Percentiles rank a stretch among this genome's conserved stretches.
Evolutionary conservation across 2,329 filamentous ascomycete species (phyloP).

Genomic region (Rhynchosporium agropyri): DNA sequence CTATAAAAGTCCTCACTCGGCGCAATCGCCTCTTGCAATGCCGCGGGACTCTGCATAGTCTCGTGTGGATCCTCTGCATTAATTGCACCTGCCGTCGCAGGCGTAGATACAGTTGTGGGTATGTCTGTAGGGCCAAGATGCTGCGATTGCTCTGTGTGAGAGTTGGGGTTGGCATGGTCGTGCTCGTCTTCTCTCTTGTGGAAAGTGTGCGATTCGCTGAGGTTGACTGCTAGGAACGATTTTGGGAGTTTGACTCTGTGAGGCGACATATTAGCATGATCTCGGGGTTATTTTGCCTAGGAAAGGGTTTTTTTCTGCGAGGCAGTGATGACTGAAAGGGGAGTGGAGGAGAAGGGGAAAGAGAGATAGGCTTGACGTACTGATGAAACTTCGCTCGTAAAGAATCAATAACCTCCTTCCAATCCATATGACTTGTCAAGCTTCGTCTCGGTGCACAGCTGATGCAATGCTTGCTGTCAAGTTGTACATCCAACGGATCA

Average conservation of each 20-base stretch:
- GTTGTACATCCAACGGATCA: slow-evolving; percentile 92
- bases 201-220: slow-evolving; percentile 43
- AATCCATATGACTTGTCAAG: slow-evolving; percentile 88
- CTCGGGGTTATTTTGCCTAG: background rate
- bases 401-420: slow-evolving; percentile 97
- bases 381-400: slow-evolving; percentile 93
- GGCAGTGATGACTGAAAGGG: background rate
- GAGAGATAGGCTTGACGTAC: slow-evolving; percentile 55
- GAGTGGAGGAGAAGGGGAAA: background rate
- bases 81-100: background rate
- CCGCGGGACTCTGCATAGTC: slow-evolving; percentile 3
- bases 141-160: too few relatives aligned
- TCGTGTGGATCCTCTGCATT: background rate
- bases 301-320: too few relatives aligned
- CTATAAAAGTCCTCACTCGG: background rate
- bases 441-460: slow-evolving; percentile 89
- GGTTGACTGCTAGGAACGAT: slow-evolving; percentile 44
- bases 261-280: slow-evolving; percentile 21
- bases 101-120: background rate
- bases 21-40: background rate
- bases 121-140: too few relatives aligned
- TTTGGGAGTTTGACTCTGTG: slow-evolving; percentile 44
- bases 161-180: background rate
- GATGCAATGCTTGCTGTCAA: slow-evolving; percentile 96
- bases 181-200: slow-evolving; percentile 40